Conservation (phyloP, 163 green algal species). For the Smithsoniella earleae region DNA sequence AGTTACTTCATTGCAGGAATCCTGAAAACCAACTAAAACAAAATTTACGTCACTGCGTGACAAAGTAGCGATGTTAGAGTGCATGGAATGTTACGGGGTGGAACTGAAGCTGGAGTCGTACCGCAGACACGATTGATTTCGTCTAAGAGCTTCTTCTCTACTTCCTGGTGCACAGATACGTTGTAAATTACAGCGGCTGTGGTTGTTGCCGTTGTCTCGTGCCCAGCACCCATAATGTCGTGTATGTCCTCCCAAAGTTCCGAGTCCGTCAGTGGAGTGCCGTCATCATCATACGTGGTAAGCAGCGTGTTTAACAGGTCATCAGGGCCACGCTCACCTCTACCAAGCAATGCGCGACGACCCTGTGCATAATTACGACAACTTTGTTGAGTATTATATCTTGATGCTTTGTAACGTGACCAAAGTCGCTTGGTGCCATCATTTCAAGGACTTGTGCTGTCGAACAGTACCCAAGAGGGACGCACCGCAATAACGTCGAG, state of each 20-base stretch:
- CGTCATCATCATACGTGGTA: slow-evolving; percentile 43
- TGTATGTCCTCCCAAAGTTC: slow-evolving; percentile 76
- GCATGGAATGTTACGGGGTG: too few relatives aligned
- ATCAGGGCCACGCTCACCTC: slow-evolving; percentile 25
- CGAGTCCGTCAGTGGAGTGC: slow-evolving; percentile 46
- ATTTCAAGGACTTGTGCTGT: too few relatives aligned
- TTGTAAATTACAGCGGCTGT: slow-evolving; percentile 57
- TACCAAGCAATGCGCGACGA: slow-evolving; percentile 34
- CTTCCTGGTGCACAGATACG: slow-evolving; percentile 57
- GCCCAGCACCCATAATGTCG: slow-evolving; percentile 64
- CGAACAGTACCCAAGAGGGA: not conserved
- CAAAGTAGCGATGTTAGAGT: too few relatives aligned
- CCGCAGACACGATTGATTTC: slow-evolving; percentile 46
- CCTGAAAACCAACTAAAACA: too few relatives aligned
- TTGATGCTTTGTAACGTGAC: too few relatives aligned
- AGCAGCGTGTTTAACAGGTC: slow-evolving; percentile 57
- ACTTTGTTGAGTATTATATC: too few relatives aligned
- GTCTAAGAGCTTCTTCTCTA: slow-evolving; percentile 42
- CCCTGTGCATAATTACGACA: too few relatives aligned
- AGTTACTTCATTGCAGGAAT: too few relatives aligned
- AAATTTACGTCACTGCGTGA: too few relatives aligned
- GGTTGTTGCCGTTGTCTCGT: slow-evolving; percentile 66
- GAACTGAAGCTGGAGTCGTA: slow-evolving; percentile 18
- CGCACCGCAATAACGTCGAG: slow-evolving; percentile 50
- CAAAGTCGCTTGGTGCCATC: too few relatives aligned